Base-by-base conservation (phyloP, 306 rosid species). In the Malus sieversii region DNA sequence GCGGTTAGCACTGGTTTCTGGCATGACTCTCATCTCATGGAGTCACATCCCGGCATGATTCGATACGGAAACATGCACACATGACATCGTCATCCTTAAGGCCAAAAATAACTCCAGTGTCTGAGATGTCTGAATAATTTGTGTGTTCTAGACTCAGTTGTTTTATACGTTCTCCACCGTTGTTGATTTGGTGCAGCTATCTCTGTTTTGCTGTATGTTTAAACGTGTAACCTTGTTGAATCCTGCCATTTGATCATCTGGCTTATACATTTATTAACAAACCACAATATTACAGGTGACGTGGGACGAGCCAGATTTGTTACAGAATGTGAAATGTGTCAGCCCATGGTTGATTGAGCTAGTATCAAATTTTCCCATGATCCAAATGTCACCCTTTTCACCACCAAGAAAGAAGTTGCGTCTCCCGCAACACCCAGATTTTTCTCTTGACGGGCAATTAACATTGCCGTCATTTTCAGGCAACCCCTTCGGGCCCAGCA, bases 291-390 rank as follows among this genome's bases (percentile, higher is more conserved):
- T 82, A 38, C 88, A 95, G 99, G 98, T 95, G 84, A 82, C 90
- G 33, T 95, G 99, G 99, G 99, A 95, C 67, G 99, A 95, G 51
- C 99, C 99, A 42, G 99, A 92, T 82, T 86, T 95, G 96, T 87
- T 95, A n/a, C 96, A 92, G 74, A 90, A 95, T 70, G 98, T 95
- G 91, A 96, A 96, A 93, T 89, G 96, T 2, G 97, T 96, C 16
- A 96, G 89, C 80, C 99, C 99, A 29, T 96, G 99, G 99, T 80
- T 96, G 86, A 86, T 90, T 63, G 99, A 96, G 69, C 81, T 93
- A 62, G 97, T 96, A 40, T 84, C 99, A 3, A 95, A 88, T 80
- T 81, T 86, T 83, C 91, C 97, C 30, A 73, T 75, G 40, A 85
- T 86, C 78, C 90, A 89, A 81, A 77, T 89, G 73, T 63, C 90